These are phyloP conservation scores for Candida namnaoensis DNA, from an alignment of 805 yeast species.

Conservation along the genomic window DNA sequence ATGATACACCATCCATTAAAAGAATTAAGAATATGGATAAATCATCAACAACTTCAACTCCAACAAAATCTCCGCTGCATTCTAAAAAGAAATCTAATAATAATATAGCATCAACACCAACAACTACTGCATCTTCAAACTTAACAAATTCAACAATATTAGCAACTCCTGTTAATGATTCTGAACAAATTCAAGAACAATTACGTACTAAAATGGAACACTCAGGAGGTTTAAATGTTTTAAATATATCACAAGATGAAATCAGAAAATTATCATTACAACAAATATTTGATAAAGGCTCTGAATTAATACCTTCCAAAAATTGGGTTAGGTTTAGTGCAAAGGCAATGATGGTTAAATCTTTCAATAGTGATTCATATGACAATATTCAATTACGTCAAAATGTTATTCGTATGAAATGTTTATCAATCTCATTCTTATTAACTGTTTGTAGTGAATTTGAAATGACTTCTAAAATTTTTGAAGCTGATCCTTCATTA, in stretches of 20 bases:
- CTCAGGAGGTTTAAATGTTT: constrained; percentile 36
- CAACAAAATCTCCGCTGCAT: constrained; percentile 2
- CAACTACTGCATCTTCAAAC: constrained; percentile 4
- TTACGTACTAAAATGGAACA: not conserved
- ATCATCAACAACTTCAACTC: not conserved
- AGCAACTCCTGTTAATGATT: not conserved
- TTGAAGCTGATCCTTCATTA: constrained; percentile 66
- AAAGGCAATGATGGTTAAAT: constrained; percentile 58
- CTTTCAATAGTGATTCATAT: constrained; percentile 50
- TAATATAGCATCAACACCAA: not conserved
- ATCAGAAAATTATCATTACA: constrained; percentile 45
- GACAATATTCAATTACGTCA: constrained; percentile 49
- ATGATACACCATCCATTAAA: constrained; percentile 9
- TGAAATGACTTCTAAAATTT: constrained; percentile 53
- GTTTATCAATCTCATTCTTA: constrained; percentile 57
- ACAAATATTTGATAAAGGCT: constrained; percentile 57
- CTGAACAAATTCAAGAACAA: too few relatives aligned
- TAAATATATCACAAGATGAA: constrained; percentile 45
- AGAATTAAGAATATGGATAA: constrained; percentile 1
- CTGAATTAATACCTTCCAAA: constrained; percentile 49
- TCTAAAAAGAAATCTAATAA: constrained; percentile 1
- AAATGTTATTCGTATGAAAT: constrained; percentile 52
- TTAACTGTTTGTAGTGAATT: constrained; percentile 49
- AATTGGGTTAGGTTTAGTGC: constrained; percentile 55
- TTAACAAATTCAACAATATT: constrained; percentile 8